These are phyloP conservation scores for Lophium mytilinum DNA, from an alignment of 495 filamentous ascomycete genomes.

Conservation along the genomic window DNA sequence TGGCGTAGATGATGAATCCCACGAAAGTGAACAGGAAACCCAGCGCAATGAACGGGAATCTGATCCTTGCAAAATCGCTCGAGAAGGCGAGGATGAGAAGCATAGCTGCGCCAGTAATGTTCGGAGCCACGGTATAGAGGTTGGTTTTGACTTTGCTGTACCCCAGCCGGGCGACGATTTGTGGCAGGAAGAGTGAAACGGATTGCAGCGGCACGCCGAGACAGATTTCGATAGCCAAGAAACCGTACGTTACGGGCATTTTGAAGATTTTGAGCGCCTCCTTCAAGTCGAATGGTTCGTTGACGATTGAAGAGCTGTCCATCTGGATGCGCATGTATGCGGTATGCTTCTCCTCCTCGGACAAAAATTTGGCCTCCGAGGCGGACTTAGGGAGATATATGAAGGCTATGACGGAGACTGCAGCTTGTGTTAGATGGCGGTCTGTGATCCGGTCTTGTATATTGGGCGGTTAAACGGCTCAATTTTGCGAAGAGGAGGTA, in stretches of 20 bases:
- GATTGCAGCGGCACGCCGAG: conserved; percentile 68
- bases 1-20: conserved; percentile 68
- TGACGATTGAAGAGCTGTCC: conserved; percentile 63
- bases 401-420: conserved; percentile 54
- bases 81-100: conserved; percentile 60
- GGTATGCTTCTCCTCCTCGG: conserved; percentile 54
- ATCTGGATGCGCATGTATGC: conserved; percentile 68
- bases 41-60: conserved; percentile 65
- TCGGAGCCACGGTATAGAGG: conserved; percentile 69
- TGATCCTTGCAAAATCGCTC: conserved; percentile 55
- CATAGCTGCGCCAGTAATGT: conserved; percentile 55
- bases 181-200: conserved; percentile 63
- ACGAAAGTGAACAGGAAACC: conserved; percentile 66
- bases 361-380: conserved; percentile 55
- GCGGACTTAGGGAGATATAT: conserved; percentile 63
- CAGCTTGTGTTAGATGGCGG: conserved; percentile 1
- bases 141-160: conserved; percentile 63
- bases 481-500: background rate
- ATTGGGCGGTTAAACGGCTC: background rate
- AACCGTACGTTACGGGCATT: conserved; percentile 52
- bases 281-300: conserved; percentile 60
- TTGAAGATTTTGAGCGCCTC: conserved; percentile 58
- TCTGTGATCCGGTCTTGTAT: background rate
- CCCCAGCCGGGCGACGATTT: conserved; percentile 59
- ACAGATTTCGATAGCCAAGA: conserved; percentile 63